phyloP scores from a whole-genome alignment of 768 basidiomycete genomes.

The Kockovaella imperatae region DNA sequence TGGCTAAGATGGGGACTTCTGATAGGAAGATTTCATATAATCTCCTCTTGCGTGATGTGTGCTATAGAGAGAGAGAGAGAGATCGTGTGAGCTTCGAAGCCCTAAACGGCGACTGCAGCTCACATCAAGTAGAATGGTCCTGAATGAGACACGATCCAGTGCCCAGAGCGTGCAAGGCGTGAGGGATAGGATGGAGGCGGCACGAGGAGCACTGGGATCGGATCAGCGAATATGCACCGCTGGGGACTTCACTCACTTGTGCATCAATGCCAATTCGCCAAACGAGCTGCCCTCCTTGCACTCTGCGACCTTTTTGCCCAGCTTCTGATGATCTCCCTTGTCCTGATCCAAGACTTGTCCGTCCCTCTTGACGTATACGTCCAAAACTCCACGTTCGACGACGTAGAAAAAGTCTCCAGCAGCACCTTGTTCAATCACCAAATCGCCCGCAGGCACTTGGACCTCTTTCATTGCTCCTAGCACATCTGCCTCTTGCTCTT shows the following conservation, averaged over 20 bases:
- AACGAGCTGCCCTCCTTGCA: constrained; percentile 80
- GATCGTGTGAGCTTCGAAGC: neutral
- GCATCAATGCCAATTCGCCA: constrained; percentile 96
- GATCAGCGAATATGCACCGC: neutral
- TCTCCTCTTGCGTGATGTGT: constrained; percentile 77
- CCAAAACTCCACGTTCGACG: constrained; percentile 77
- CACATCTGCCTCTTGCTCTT: constrained; percentile 88
- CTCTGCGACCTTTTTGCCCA: constrained; percentile 64
- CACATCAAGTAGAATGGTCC: constrained; percentile 84
- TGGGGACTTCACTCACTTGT: constrained; percentile 51
- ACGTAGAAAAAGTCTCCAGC: constrained; percentile 97
- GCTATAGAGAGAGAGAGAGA: constrained; percentile 34
- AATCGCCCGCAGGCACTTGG: constrained; percentile 60
- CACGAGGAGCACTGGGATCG: constrained; percentile 64
- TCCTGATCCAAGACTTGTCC: constrained; percentile 25
- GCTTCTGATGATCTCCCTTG: constrained; percentile 26
- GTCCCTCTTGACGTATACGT: constrained; percentile 57
- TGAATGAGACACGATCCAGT: constrained; percentile 94
- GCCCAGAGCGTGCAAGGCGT: constrained; percentile 77
- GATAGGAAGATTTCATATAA: constrained; percentile 96
- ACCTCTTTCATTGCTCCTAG: constrained; percentile 93
- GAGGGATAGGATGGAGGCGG: constrained; percentile 82
- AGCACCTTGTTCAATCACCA: constrained; percentile 95
- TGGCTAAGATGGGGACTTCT: constrained; percentile 78
- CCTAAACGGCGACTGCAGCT: constrained; percentile 6